Percentiles rank a stretch among this genome's conserved stretches.
Conservation (phyloP, 495 filamentous ascomycete species). For the Penicillium salamii region DNA sequence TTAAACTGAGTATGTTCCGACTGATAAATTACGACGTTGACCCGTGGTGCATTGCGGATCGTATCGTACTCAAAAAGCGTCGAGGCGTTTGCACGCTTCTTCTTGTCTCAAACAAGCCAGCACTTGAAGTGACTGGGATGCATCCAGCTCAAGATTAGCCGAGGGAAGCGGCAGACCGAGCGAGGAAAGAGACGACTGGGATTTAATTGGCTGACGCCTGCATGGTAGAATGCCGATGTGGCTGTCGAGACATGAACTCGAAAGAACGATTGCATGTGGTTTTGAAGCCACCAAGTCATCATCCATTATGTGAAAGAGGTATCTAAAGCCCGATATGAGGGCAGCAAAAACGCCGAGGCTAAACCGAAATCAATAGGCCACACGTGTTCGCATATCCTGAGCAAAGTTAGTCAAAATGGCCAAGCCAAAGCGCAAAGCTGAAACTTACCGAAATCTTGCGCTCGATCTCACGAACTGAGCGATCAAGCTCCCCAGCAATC, state of each 20-base stretch:
- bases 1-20: constrained; percentile 38
- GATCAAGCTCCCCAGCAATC: constrained; percentile 90
- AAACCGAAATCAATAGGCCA: constrained; percentile 63
- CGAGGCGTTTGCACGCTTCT: constrained; percentile 32
- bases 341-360: constrained; percentile 22
- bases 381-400: constrained; percentile 83
- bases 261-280: constrained; percentile 8
- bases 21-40: constrained; percentile 51
- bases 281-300: constrained; percentile 13
- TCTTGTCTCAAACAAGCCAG: constrained; percentile 50
- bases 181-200: constrained; percentile 52
- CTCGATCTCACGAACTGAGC: constrained; percentile 87
- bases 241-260: no score
- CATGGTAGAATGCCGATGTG: no score
- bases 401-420: constrained; percentile 18
- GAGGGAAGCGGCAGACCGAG: constrained; percentile 48
- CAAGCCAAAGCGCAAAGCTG: background rate
- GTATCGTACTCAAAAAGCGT: constrained; percentile 57
- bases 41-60: constrained; percentile 36
- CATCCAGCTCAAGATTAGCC: constrained; percentile 59
- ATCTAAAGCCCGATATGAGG: constrained; percentile 26
- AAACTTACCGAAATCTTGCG: constrained; percentile 83
- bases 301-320: constrained; percentile 27
- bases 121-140: constrained; percentile 24
- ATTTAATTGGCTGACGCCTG: background rate